Evolutionary conservation across 805 yeast genomes (phyloP).

Genomic region (Metschnikowia orientalis): DNA sequence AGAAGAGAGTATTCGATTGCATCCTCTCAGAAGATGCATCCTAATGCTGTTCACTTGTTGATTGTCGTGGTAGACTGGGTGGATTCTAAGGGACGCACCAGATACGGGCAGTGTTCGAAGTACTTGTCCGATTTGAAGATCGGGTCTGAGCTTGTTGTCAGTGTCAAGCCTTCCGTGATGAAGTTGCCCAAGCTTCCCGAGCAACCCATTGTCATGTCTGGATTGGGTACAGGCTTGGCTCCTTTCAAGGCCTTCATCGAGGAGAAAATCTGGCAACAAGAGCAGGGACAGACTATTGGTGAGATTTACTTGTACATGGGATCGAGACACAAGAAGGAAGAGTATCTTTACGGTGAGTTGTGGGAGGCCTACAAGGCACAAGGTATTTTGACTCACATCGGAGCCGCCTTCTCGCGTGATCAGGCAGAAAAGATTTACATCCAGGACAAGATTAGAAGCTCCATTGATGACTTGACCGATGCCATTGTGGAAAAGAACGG

Average conservation of each 20-base stretch:
- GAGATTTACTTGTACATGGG: conserved; percentile 85
- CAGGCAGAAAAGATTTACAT: conserved; percentile 92
- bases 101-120: conserved; percentile 94
- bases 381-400: conserved; percentile 87
- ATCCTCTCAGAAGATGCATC: conserved; percentile 89
- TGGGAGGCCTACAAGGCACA: conserved; percentile 97
- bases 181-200: conserved; percentile 83
- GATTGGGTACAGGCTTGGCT: conserved; percentile 96
- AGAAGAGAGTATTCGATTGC: conserved; percentile 98
- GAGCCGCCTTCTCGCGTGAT: conserved; percentile 98
- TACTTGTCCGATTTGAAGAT: conserved; percentile 72
- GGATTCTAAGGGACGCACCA: conserved; percentile 75
- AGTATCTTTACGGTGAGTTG: conserved; percentile 90
- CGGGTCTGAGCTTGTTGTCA: conserved; percentile 85
- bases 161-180: conserved; percentile 97
- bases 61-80: conserved; percentile 96
- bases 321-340: conserved; percentile 92
- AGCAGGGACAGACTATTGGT: conserved; percentile 86
- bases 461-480: conserved; percentile 64
- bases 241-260: conserved; percentile 97
- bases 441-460: conserved; percentile 86
- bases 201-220: conserved; percentile 94
- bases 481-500: conserved; percentile 79
- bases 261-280: conserved; percentile 89
- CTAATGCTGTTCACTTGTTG: conserved; percentile 83